phyloP scores from a whole-genome alignment of 192 early-diverging fungal species.

The Dispira simplex region DNA sequence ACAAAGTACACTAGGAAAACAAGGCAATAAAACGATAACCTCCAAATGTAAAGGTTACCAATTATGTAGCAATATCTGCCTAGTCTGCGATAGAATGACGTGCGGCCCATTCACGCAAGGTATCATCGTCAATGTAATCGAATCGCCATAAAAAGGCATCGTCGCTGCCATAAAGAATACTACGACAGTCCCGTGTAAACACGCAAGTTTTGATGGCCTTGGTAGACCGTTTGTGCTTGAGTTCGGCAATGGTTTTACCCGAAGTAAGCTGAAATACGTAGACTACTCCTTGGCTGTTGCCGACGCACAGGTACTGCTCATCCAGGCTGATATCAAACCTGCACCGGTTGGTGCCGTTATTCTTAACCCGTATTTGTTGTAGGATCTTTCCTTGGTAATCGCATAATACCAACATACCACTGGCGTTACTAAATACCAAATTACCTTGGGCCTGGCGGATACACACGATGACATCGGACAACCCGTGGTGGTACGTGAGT shows the following conservation, averaged over 20 bases:
- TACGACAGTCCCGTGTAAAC: conserved; percentile 58
- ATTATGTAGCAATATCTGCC: neutral
- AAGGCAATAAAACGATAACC: too few relatives aligned
- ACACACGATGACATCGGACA: conserved; percentile 2
- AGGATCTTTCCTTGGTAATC: neutral
- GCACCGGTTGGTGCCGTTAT: conserved; percentile 25
- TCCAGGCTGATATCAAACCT: conserved; percentile 57
- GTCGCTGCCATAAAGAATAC: conserved; percentile 55
- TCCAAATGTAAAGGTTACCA: too few relatives aligned
- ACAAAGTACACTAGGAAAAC: too few relatives aligned
- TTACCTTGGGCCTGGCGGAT: neutral
- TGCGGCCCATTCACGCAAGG: conserved; percentile 48
- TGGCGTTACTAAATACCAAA: conserved; percentile 9
- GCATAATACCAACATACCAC: too few relatives aligned
- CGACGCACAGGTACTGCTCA: conserved; percentile 54
- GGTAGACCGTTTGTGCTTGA: conserved; percentile 60
- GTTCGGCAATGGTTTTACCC: conserved; percentile 41
- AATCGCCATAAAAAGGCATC: conserved; percentile 74
- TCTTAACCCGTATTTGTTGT: conserved; percentile 15
- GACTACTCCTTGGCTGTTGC: conserved; percentile 52
- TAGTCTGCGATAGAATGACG: too few relatives aligned
- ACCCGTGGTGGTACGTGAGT: neutral
- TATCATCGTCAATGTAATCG: conserved; percentile 62
- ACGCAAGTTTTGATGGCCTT: conserved; percentile 64
- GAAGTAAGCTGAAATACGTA: conserved; percentile 55